These are phyloP conservation scores for Xerocomellus chrysenteron DNA, from an alignment of 768 basidiomycete species.

Conservation along the genomic window DNA sequence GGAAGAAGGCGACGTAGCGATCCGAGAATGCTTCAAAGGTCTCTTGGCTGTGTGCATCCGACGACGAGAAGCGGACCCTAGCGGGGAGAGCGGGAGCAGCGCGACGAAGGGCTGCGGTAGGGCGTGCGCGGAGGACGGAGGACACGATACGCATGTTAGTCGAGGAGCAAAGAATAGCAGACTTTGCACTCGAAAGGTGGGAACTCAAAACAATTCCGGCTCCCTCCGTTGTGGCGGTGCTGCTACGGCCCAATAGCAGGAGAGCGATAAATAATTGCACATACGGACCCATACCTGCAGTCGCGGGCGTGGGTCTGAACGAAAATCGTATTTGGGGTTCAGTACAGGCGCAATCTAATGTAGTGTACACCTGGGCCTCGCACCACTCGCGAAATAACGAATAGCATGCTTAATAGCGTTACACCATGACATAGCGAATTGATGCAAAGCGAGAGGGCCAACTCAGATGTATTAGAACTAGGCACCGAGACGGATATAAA, in stretches of 20 bases:
- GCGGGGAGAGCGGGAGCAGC: slow-evolving; percentile 44
- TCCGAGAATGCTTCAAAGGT: slow-evolving; percentile 92
- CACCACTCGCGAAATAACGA: too few relatives aligned
- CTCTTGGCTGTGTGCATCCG: slow-evolving; percentile 78
- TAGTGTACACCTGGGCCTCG: too few relatives aligned
- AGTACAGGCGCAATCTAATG: too few relatives aligned
- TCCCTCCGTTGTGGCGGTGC: slow-evolving; percentile 23
- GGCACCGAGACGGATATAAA: too few relatives aligned
- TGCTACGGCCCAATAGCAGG: not conserved
- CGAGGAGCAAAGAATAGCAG: slow-evolving; percentile 2
- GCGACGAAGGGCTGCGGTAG: slow-evolving; percentile 41
- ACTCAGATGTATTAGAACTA: too few relatives aligned
- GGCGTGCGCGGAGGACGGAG: slow-evolving; percentile 63
- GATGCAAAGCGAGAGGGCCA: too few relatives aligned
- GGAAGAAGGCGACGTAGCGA: slow-evolving; percentile 93
- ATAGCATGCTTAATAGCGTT: too few relatives aligned
- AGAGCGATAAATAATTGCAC: too few relatives aligned
- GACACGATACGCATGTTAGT: slow-evolving; percentile 59
- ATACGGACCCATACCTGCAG: too few relatives aligned
- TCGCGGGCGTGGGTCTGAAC: too few relatives aligned
- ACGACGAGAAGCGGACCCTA: slow-evolving; percentile 36
- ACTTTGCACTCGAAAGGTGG: slow-evolving; percentile 2
- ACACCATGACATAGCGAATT: too few relatives aligned
- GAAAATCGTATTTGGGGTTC: too few relatives aligned
- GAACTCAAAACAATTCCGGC: slow-evolving; percentile 13